Conservation (phyloP, 2,329 filamentous ascomycete genomes). For the Iodosphaeria phyllophila region DNA sequence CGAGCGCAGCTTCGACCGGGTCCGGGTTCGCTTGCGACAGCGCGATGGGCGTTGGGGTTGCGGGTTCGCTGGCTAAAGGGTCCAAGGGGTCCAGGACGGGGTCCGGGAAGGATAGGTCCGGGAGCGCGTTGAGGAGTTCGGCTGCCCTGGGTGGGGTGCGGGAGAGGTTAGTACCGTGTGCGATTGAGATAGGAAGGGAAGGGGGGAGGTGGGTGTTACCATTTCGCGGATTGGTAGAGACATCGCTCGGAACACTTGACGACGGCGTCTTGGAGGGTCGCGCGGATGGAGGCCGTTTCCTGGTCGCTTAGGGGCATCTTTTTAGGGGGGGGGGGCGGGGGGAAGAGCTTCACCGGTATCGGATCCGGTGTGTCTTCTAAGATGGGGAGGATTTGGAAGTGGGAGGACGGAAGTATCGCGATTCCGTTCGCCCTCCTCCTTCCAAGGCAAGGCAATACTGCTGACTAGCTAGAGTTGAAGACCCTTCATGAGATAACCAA, state of each 20-base stretch:
- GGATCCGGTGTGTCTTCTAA: too few species aligned
- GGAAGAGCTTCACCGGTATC: too few species aligned
- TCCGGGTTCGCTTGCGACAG: conserved; percentile 43
- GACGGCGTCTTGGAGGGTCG: conserved; percentile 66
- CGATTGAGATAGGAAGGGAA: background rate
- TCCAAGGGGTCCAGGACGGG: conserved; percentile 13
- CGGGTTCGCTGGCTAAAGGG: conserved; percentile 14
- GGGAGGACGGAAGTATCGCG: too few species aligned
- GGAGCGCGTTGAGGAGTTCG: conserved; percentile 75
- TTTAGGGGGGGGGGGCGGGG: conserved; percentile 1
- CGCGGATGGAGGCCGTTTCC: conserved; percentile 46
- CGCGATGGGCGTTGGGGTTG: conserved; percentile 26
- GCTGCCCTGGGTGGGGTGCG: conserved; percentile 49
- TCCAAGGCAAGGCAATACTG: too few species aligned
- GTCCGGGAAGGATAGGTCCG: too few species aligned
- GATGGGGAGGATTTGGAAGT: too few species aligned
- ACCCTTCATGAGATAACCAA: too few species aligned
- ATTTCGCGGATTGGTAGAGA: conserved; percentile 92
- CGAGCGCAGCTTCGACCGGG: conserved; percentile 53
- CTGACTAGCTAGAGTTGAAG: too few species aligned
- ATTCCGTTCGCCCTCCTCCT: too few species aligned
- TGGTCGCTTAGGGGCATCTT: conserved; percentile 34
- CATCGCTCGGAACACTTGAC: conserved; percentile 87
- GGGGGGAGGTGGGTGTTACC: conserved; percentile 31
- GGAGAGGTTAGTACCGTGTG: conserved; percentile 1